These are phyloP conservation scores for Samsoniella hepiali DNA, from an alignment of 2,329 filamentous ascomycete genomes.

Conservation along the genomic window DNA sequence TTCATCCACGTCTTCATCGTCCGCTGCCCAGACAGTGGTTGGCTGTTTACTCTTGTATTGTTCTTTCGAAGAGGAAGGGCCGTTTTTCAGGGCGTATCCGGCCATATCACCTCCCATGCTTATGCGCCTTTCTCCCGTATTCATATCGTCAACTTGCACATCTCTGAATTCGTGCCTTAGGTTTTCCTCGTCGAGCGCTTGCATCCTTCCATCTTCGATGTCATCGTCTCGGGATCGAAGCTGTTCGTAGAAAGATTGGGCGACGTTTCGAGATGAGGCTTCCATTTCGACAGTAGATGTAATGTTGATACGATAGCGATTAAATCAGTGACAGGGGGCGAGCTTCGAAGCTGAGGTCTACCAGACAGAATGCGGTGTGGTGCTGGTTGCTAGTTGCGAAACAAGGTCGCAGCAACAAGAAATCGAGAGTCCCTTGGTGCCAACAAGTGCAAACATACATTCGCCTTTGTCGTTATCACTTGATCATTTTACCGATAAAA, in stretches of 20 bases:
- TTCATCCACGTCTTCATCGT: slow-evolving; percentile 53
- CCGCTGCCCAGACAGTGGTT: slow-evolving; percentile 25
- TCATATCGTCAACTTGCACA: slow-evolving; percentile 46
- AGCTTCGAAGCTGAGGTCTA: neutral
- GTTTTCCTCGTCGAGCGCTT: slow-evolving; percentile 53
- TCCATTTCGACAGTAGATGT: neutral
- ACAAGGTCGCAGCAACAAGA: neutral
- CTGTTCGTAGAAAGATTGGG: slow-evolving; percentile 49
- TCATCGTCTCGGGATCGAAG: slow-evolving; percentile 43
- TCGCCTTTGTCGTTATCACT: neutral
- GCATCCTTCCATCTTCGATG: slow-evolving; percentile 40
- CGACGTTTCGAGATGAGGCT: slow-evolving; percentile 24
- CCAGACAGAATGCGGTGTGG: neutral
- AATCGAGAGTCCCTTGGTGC: neutral
- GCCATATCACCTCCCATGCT: slow-evolving; percentile 39
- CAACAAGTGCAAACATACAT: neutral
- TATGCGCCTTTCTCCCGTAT: slow-evolving; percentile 44
- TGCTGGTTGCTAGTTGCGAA: neutral
- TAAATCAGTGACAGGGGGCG: no score
- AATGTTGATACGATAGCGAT: neutral
- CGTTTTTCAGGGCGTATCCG: neutral
- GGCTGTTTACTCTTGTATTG: neutral
- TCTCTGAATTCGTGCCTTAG: slow-evolving; percentile 49
- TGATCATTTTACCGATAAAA: slow-evolving; percentile 1
- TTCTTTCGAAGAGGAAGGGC: neutral